phyloP scores from a whole-genome alignment of 805 yeast genomes.

The Wickerhamomyces kurtzmanii region DNA sequence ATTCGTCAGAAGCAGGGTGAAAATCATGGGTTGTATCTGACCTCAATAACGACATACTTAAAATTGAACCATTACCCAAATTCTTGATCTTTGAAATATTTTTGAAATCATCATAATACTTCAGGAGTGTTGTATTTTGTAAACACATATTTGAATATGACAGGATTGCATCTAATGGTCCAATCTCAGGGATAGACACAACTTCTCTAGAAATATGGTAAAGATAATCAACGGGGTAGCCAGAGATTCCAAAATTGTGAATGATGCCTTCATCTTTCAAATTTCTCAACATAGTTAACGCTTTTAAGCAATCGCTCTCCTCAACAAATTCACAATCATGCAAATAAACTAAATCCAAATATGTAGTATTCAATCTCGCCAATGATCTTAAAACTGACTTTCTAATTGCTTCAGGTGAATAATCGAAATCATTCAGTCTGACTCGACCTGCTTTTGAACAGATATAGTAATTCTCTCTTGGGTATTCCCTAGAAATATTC shows the following conservation, averaged over 20 bases:
- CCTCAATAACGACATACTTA: slow-evolving; percentile 80
- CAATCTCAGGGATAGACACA: slow-evolving; percentile 30
- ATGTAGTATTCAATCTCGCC: slow-evolving; percentile 51
- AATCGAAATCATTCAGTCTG: slow-evolving; percentile 62
- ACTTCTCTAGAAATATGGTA: slow-evolving; percentile 36
- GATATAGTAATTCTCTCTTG: slow-evolving; percentile 57
- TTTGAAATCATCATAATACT: slow-evolving; percentile 37
- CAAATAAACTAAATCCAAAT: slow-evolving; percentile 74
- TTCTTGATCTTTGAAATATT: slow-evolving; percentile 42
- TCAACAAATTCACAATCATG: slow-evolving; percentile 85
- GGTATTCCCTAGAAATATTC: slow-evolving; percentile 22
- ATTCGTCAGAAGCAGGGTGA: slow-evolving; percentile 67
- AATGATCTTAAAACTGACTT: slow-evolving; percentile 59
- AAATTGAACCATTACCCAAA: slow-evolving; percentile 75
- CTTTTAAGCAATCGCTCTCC: slow-evolving; percentile 43
- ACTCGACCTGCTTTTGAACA: slow-evolving; percentile 86
- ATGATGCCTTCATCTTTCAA: slow-evolving; percentile 59
- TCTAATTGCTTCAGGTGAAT: slow-evolving; percentile 49
- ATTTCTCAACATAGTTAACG: slow-evolving; percentile 47
- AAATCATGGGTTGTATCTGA: slow-evolving; percentile 57
- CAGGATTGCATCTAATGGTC: slow-evolving; percentile 64
- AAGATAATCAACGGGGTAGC: slow-evolving; percentile 73
- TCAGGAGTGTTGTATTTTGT: slow-evolving; percentile 53
- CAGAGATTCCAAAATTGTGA: slow-evolving; percentile 67
- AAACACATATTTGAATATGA: slow-evolving; percentile 77